A percentile compares a stretch with the other conserved stretches of the same genome.
These are phyloP conservation scores for Phlyctochytrium planicorne DNA, from an alignment of 192 early-diverging fungal species.

Conservation along the genomic window DNA sequence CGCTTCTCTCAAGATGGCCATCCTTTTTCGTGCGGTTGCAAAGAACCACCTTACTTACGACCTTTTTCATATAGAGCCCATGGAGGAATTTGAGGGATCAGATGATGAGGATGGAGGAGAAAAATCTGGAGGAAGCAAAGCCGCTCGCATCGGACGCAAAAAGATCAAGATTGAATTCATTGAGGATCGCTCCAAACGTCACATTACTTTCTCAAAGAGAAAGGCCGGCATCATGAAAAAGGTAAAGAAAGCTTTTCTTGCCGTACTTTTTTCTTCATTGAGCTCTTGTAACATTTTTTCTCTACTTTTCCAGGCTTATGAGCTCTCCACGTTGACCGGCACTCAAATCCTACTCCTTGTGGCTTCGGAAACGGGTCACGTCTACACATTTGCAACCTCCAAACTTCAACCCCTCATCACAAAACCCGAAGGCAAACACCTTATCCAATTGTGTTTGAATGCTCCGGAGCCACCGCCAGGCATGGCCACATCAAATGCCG, in stretches of 20 bases:
- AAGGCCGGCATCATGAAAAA: slow-evolving; percentile 99
- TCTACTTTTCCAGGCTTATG: slow-evolving; percentile 66
- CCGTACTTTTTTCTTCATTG: slow-evolving; percentile 5
- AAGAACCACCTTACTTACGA: too few relatives aligned
- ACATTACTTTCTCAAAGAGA: slow-evolving; percentile 93
- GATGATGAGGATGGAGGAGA: slow-evolving; percentile 69
- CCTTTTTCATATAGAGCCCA: neutral
- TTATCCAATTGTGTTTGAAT: slow-evolving; percentile 91
- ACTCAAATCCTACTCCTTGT: slow-evolving; percentile 92
- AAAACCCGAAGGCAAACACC: slow-evolving; percentile 85
- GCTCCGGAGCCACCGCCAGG: slow-evolving; percentile 61
- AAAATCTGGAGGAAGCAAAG: slow-evolving; percentile 62
- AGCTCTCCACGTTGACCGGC: slow-evolving; percentile 89
- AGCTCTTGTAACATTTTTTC: neutral
- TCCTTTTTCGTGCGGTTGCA: too few relatives aligned
- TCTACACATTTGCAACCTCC: slow-evolving; percentile 92
- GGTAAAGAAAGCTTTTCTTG: slow-evolving; percentile 36
- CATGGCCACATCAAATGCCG: neutral
- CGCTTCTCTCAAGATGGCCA: too few relatives aligned
- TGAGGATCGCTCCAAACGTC: slow-evolving; percentile 86
- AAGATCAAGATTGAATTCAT: slow-evolving; percentile 98
- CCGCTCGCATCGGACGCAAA: slow-evolving; percentile 76
- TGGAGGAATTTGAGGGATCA: slow-evolving; percentile 1
- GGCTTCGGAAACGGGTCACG: slow-evolving; percentile 92
- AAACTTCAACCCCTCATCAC: slow-evolving; percentile 92